Conservation (phyloP, 108 stramenopile species). For the Poteriospumella lacustris region DNA sequence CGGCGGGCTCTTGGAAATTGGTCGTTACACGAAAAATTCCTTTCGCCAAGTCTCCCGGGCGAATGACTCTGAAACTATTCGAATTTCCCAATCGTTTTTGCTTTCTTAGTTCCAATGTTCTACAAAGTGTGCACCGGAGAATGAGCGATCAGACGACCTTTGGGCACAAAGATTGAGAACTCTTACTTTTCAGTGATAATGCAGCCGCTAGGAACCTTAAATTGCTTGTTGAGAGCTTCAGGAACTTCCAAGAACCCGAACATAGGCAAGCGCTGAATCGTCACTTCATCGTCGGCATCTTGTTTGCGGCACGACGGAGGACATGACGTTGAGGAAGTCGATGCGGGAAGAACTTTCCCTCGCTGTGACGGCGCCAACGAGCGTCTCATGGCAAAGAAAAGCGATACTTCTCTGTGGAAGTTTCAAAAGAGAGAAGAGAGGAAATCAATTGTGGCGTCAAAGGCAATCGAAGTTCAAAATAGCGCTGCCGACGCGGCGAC, state of each 20-base stretch:
- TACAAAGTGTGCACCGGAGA: neutral
- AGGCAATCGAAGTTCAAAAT: too few species aligned
- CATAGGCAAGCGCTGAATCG: conserved; percentile 15
- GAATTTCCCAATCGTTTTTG: neutral
- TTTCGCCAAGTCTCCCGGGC: neutral
- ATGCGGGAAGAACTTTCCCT: neutral
- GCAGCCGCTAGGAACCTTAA: conserved; percentile 13
- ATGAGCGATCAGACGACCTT: too few species aligned
- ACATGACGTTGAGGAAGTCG: neutral
- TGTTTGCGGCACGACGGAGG: neutral
- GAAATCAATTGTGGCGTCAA: too few species aligned
- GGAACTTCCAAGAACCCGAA: neutral
- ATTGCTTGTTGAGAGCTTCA: neutral
- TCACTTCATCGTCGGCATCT: neutral
- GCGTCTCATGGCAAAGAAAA: conserved; percentile 13
- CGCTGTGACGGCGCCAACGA: conserved; percentile 24
- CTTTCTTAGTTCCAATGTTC: conserved; percentile 11
- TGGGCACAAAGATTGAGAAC: too few species aligned
- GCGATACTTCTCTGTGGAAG: too few species aligned
- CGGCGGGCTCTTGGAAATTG: neutral
- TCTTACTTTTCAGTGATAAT: conserved; percentile 9
- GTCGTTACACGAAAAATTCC: neutral
- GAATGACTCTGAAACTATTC: neutral
- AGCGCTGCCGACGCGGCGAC: too few species aligned
- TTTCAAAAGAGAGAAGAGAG: too few species aligned